Evolutionary conservation across 2,329 filamentous ascomycete species (phyloP), one percentile per base, ranked within the genome.

Genomic region (Daldinia sp.): DNA sequence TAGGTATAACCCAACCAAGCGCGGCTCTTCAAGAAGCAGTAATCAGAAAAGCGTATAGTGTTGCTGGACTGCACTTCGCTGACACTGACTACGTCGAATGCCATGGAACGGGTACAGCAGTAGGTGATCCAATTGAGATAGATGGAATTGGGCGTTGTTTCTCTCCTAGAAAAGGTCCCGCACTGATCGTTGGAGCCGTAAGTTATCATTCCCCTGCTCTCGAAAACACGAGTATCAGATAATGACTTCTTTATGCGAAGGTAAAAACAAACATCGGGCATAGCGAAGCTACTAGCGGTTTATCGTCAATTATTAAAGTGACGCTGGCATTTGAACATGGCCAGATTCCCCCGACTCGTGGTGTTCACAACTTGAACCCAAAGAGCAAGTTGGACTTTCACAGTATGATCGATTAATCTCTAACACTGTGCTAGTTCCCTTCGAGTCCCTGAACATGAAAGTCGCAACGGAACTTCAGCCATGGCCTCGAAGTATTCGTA

Each of bases 401-500:
- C n/a, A n/a, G n/a, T n/a, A n/a, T n/a, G n/a, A n/a, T n/a, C n/a
- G n/a, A n/a, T n/a, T n/a, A n/a, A n/a, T n/a, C n/a, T n/a, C n/a
- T n/a, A n/a, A n/a, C n/a, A n/a, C n/a, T n/a, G n/a, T n/a, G n/a
- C n/a, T n/a, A n/a, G n/a, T n/a, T n/a, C n/a, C n/a, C n/a, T n/a
- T n/a, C n/a, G n/a, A n/a, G n/a, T n/a, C n/a, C n/a, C n/a, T n/a
- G n/a, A n/a, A n/a, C n/a, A n/a, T n/a, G n/a, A 49, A 61, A 21
- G 49, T 65, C 3, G 78, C 81, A 0, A 73, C 65, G 0, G 67
- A 75, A 11, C 66, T 80, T 13, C 77, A 76, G 1, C 70, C 77
- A 17, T 84, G 82, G 81, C 82, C 82, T 6, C 45, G 77, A 8
- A 29, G 34, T 35, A 72, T 9, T 71, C 79, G 13, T 79, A 79